Percentiles rank a stretch among this genome's conserved stretches.
Evolutionary conservation across 306 rosid genomes (phyloP).

Genomic region (Aeschynomene evenia): DNA sequence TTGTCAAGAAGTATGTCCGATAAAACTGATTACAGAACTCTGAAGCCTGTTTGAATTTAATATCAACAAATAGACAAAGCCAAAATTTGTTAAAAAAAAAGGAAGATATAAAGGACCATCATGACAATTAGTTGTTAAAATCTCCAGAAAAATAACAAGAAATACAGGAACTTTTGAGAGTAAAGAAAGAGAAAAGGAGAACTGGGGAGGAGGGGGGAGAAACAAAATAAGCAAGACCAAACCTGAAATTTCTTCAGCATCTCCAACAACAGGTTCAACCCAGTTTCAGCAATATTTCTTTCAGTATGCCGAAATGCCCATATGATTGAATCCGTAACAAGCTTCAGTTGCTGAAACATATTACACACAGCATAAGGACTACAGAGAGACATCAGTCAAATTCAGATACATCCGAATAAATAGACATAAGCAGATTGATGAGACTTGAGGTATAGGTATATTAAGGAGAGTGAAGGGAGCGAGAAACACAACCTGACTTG

Average conservation of each 20-base stretch:
- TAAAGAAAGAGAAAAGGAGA: no score
- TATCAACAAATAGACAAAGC: not conserved
- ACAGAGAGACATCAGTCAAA: not conserved
- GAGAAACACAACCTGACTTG: conserved; percentile 72
- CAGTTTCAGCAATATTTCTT: conserved; percentile 96
- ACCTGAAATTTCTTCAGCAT: conserved; percentile 94
- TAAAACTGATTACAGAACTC: conserved; percentile 97
- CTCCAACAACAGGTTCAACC: conserved; percentile 73
- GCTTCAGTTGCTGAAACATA: conserved; percentile 83
- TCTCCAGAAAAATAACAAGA: no score
- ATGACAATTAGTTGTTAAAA: not conserved
- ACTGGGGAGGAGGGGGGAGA: no score
- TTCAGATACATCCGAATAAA: not conserved
- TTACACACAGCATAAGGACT: conserved; percentile 18
- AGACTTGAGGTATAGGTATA: no score
- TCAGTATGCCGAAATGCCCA: conserved; percentile 99
- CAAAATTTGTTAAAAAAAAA: not conserved
- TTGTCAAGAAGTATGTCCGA: conserved; percentile 70
- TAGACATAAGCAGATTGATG: not conserved
- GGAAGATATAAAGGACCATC: conserved; percentile 23
- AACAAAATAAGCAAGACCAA: not conserved
- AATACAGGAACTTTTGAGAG: not conserved
- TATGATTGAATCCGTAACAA: conserved; percentile 94
- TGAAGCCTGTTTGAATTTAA: conserved; percentile 50
- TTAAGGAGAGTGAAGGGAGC: not conserved